Conservation (phyloP, 106 monocot species). For the Dioscorea alata region DNA sequence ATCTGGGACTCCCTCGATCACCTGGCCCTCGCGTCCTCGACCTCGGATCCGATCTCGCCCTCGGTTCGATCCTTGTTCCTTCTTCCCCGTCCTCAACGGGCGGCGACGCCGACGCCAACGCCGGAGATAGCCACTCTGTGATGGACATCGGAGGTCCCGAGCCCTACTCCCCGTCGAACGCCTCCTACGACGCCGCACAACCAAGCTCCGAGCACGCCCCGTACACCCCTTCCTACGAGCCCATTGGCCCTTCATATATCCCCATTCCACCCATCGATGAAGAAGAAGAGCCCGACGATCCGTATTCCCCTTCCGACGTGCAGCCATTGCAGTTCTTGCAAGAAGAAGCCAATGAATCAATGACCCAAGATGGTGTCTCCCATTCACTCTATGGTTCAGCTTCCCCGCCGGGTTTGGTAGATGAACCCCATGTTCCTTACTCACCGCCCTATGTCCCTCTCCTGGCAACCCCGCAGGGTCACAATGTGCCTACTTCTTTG, state of each 20-base stretch:
- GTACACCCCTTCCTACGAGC: not conserved
- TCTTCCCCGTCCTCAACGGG: not conserved
- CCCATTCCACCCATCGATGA: not conserved
- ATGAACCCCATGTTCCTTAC: not conserved
- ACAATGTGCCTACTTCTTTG: not conserved
- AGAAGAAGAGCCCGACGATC: not conserved
- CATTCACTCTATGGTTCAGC: not conserved
- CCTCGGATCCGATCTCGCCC: conserved; percentile 74
- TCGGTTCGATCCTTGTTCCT: conserved; percentile 31
- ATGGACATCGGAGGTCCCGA: not conserved
- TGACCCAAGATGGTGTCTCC: not conserved
- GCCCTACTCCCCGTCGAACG: not conserved
- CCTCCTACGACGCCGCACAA: not conserved
- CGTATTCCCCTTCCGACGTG: not conserved
- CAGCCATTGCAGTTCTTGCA: not conserved
- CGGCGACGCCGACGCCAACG: not conserved
- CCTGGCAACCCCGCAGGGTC: not conserved
- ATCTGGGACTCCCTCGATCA: conserved; percentile 60
- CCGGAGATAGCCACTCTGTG: not conserved
- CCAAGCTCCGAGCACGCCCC: not conserved
- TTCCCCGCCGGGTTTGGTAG: not conserved
- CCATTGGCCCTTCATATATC: not conserved
- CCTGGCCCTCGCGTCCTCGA: conserved; percentile 34
- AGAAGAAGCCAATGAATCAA: not conserved
- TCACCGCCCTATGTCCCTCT: not conserved